These are phyloP conservation scores for Rubia peregrina DNA, from an alignment of 305 asterid genomes.

Conservation along the genomic window DNA sequence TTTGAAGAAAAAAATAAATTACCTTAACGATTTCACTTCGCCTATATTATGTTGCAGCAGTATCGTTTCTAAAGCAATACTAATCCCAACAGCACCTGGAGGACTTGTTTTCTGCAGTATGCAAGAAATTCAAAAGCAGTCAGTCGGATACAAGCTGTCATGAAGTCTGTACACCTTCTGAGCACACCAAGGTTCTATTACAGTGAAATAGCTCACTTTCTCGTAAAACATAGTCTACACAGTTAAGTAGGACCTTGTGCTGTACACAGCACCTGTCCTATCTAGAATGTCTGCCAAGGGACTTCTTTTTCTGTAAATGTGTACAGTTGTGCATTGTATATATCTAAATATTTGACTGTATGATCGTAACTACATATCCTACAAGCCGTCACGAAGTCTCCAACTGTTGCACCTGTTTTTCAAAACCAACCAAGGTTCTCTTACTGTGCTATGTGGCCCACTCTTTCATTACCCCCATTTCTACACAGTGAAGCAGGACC, in stretches of 20 bases:
- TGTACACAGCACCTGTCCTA: background rate
- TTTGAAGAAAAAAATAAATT: constrained; percentile 6
- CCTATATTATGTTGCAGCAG: constrained; percentile 55
- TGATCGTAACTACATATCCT: background rate
- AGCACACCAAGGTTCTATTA: background rate
- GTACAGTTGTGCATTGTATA: background rate
- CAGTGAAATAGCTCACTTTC: background rate
- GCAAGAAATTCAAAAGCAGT: constrained; percentile 22
- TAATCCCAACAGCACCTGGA: constrained; percentile 90
- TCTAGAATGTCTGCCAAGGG: background rate
- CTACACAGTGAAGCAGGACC: too few relatives aligned
- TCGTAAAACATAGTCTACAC: background rate
- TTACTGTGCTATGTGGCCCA: background rate
- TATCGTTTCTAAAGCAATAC: constrained; percentile 91
- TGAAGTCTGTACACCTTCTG: background rate
- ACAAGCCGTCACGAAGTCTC: background rate
- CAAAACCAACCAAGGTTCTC: background rate
- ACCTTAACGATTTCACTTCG: constrained; percentile 55
- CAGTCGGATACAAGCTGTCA: constrained; percentile 6
- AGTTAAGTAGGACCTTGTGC: background rate
- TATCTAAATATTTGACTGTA: background rate
- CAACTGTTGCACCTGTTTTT: background rate
- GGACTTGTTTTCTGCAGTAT: constrained; percentile 66
- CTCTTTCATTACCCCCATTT: too few relatives aligned
- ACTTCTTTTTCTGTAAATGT: background rate